These are phyloP conservation scores for Arthrobotrys musiformis DNA, from an alignment of 2,329 filamentous ascomycete species.

Conservation along the genomic window DNA sequence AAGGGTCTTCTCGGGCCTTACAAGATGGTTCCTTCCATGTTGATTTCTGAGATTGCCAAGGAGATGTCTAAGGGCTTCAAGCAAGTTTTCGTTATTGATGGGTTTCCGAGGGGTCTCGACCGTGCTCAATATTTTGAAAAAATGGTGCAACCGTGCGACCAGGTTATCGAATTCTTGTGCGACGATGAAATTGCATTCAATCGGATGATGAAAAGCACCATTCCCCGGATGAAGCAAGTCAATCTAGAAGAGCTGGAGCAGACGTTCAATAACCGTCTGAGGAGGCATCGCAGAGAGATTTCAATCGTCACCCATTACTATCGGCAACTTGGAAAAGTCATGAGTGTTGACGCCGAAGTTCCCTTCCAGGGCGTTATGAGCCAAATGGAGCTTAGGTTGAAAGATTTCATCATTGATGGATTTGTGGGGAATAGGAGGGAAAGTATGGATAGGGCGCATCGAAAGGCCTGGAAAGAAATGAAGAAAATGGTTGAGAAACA, in stretches of 20 bases:
- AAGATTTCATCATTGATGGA: slow-evolving; percentile 24
- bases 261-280: neutral
- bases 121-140: slow-evolving; percentile 31
- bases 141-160: slow-evolving; percentile 31
- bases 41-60: slow-evolving; percentile 32
- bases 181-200: slow-evolving; percentile 1
- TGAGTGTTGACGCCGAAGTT: slow-evolving; percentile 29
- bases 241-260: neutral
- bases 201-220: neutral
- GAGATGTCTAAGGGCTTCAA: slow-evolving; percentile 39
- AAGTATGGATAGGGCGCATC: slow-evolving; percentile 14
- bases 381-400: slow-evolving; percentile 35
- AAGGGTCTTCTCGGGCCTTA: slow-evolving; percentile 41
- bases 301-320: slow-evolving; percentile 22
- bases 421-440: slow-evolving; percentile 30
- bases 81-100: slow-evolving; percentile 39
- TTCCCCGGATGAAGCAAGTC: neutral
- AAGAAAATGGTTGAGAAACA: neutral
- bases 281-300: slow-evolving; percentile 13
- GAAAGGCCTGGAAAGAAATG: slow-evolving; percentile 22
- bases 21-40: slow-evolving; percentile 40
- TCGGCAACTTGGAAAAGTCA: slow-evolving; percentile 26
- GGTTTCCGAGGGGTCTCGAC: slow-evolving; percentile 30
- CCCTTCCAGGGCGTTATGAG: neutral
- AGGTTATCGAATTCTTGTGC: slow-evolving; percentile 22